Percentiles rank a stretch among this genome's conserved stretches.
phyloP scores from a whole-genome alignment of 768 basidiomycete species.

The Lyophyllum decastes region DNA sequence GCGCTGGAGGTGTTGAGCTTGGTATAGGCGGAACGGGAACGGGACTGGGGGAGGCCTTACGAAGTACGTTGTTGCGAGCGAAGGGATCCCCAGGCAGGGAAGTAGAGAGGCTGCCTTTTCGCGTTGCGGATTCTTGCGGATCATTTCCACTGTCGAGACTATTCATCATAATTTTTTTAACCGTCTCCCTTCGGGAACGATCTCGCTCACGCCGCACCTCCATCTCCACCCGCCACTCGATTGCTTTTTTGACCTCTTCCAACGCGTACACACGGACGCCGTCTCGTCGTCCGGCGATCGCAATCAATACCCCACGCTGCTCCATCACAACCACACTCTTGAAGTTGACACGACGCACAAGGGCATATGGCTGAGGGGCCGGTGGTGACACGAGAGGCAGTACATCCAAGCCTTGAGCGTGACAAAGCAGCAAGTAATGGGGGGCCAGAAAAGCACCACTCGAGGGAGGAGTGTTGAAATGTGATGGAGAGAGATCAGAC shows the following conservation, averaged over 20 bases:
- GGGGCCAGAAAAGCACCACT: conserved; percentile 82
- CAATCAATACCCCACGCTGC: conserved; percentile 86
- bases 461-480: conserved; percentile 74
- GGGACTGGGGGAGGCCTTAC: conserved; percentile 41
- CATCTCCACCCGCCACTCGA: conserved; percentile 86
- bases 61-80: conserved; percentile 30
- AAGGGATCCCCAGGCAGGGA: conserved; percentile 41
- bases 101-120: conserved; percentile 52
- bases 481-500: conserved; percentile 67
- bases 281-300: conserved; percentile 83
- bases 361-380: conserved; percentile 73
- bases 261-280: conserved; percentile 88
- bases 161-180: conserved; percentile 50
- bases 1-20: conserved; percentile 29
- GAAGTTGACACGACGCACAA: conserved; percentile 80
- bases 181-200: conserved; percentile 64
- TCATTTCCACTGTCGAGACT: conserved; percentile 33
- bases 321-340: conserved; percentile 93
- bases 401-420: conserved; percentile 84
- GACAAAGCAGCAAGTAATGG: conserved; percentile 81
- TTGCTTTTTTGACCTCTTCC: conserved; percentile 82
- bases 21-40: conserved; percentile 27
- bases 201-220: conserved; percentile 78
- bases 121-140: conserved; percentile 36
- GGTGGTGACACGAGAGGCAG: conserved; percentile 79